A percentile compares a stretch with the other conserved stretches of the same genome.
phyloP scores from a whole-genome alignment of 208 protist genomes.

The Leishmania lainsoni region DNA sequence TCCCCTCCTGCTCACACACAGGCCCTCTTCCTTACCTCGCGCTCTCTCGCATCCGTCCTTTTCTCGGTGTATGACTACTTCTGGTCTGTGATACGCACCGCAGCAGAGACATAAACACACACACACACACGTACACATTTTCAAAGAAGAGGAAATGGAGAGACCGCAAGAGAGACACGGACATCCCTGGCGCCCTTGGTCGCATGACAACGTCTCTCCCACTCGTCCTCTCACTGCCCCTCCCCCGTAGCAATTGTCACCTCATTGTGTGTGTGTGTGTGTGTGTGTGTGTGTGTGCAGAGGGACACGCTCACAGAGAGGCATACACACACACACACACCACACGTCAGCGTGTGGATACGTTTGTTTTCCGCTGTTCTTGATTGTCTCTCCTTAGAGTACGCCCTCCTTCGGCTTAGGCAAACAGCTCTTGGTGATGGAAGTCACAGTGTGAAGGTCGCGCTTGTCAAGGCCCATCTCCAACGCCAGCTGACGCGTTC shows the following conservation, averaged over 20 bases:
- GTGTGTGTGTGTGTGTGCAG: background rate
- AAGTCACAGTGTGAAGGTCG: constrained; percentile 85
- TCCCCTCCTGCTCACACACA: background rate
- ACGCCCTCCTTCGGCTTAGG: constrained; percentile 49
- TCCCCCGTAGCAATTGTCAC: background rate
- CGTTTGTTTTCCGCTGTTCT: background rate
- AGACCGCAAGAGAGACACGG: background rate
- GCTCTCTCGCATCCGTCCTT: background rate
- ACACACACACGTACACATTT: background rate
- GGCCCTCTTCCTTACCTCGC: background rate
- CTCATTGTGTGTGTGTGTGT: background rate
- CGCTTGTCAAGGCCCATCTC: constrained; percentile 88
- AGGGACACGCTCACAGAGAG: background rate
- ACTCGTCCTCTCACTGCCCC: background rate
- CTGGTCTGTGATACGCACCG: background rate
- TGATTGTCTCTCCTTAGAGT: background rate
- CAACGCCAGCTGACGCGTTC: constrained; percentile 84
- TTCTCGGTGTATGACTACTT: background rate
- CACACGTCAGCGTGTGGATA: background rate
- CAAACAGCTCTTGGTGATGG: constrained; percentile 53
- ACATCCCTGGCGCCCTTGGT: background rate
- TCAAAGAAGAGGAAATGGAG: background rate
- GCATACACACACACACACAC: no score
- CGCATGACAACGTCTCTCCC: background rate
- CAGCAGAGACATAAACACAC: background rate